A percentile compares a stretch with the other conserved stretches of the same genome.
Evolutionary conservation across 441 rosid species (phyloP).

Genomic region (Kokia cookei): DNA sequence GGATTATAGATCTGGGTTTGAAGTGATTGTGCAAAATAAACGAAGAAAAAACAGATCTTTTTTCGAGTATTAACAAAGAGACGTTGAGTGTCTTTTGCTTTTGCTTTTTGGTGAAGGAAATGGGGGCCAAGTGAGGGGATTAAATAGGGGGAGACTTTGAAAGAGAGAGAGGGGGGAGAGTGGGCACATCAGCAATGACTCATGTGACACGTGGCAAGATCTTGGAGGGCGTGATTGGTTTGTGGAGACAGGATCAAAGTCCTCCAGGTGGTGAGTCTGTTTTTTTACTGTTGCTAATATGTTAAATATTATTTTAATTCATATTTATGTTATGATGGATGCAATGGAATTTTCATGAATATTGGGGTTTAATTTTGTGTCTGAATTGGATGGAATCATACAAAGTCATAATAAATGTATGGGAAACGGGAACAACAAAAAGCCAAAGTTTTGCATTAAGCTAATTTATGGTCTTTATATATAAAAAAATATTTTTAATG

Average conservation of each 20-base stretch:
- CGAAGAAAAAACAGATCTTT: neutral
- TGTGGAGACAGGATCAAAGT: neutral
- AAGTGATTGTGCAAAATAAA: neutral
- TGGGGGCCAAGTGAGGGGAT: neutral
- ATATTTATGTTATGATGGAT: neutral
- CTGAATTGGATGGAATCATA: neutral
- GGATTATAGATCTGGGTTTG: constrained; percentile 3
- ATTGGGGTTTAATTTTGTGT: neutral
- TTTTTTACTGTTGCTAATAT: neutral
- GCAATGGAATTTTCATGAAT: neutral
- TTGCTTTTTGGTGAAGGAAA: neutral
- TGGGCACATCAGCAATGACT: constrained; percentile 23
- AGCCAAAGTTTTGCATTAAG: neutral
- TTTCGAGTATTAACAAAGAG: neutral
- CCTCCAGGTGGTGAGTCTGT: neutral
- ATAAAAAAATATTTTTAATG: no score
- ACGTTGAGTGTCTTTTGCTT: neutral
- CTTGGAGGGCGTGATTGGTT: neutral
- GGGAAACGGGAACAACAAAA: neutral
- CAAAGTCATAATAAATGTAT: neutral
- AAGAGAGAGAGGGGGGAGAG: constrained; percentile 20
- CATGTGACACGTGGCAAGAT: constrained; percentile 32
- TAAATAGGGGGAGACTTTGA: constrained; percentile 1
- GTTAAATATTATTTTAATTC: neutral
- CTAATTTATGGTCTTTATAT: no score